Conservation (phyloP, 164 flowering plant species). For the Kalanchoe fedtschenkoi region DNA sequence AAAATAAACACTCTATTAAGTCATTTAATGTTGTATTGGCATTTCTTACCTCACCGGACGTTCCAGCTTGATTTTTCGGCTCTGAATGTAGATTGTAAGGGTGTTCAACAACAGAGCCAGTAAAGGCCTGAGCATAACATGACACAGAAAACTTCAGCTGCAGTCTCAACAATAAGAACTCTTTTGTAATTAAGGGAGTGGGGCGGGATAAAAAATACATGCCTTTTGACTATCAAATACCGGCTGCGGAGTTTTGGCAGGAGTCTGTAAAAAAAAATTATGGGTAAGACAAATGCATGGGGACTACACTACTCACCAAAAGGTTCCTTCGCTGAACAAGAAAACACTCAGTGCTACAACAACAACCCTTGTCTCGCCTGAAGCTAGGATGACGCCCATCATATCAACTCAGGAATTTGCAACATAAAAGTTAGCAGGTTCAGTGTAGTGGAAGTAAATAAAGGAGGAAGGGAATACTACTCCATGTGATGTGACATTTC, state of each 20-base stretch:
- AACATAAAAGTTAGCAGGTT: background rate
- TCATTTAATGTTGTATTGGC: background rate
- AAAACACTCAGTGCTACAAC: background rate
- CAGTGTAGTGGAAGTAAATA: background rate
- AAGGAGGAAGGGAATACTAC: too few relatives aligned
- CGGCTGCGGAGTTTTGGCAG: conserved; percentile 14
- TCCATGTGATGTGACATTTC: too few relatives aligned
- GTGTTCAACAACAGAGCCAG: conserved; percentile 69
- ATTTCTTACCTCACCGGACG: conserved; percentile 35
- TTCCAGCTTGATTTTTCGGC: conserved; percentile 11
- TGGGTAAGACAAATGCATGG: background rate
- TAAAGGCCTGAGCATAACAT: conserved; percentile 47
- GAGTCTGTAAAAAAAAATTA: conserved; percentile 13
- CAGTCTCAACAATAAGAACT: background rate
- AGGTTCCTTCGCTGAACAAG: background rate
- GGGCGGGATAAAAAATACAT: conserved; percentile 4
- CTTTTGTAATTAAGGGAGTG: background rate
- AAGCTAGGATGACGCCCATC: background rate
- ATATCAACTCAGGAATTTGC: background rate
- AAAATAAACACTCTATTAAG: background rate
- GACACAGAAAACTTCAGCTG: background rate
- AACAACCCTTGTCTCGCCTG: background rate
- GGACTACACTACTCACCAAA: background rate
- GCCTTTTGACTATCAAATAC: conserved; percentile 24
- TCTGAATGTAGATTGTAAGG: conserved; percentile 22